Conservation (phyloP, 208 protist species). For the Acanthamoeba lenticulata region DNA sequence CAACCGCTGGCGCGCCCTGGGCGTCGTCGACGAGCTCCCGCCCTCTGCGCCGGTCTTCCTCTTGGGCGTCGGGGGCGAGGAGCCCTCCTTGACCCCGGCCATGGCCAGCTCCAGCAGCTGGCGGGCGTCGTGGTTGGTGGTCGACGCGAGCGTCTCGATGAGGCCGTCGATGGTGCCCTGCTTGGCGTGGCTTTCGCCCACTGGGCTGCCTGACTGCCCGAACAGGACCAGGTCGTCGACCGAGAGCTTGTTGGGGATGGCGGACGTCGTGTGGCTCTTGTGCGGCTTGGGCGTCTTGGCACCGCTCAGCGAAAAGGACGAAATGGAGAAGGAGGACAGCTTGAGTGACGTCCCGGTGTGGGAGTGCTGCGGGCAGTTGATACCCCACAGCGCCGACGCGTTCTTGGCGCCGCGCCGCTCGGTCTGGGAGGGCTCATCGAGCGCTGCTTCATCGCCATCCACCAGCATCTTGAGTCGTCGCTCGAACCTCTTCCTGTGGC, state of each 20-base stretch:
- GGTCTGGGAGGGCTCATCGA: constrained; percentile 11
- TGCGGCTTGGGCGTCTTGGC: background rate
- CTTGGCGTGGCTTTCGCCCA: background rate
- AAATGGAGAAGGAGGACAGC: constrained; percentile 1
- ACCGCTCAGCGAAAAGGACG: background rate
- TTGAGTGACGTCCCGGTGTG: background rate
- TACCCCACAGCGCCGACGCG: constrained; percentile 5
- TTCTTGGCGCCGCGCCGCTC: constrained; percentile 17
- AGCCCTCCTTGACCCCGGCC: background rate
- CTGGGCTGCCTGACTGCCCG: too few species aligned
- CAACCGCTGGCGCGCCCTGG: background rate
- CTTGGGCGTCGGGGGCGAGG: background rate
- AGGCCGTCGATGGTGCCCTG: constrained; percentile 4
- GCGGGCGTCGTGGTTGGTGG: background rate
- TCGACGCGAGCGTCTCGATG: background rate
- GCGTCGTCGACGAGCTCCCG: background rate
- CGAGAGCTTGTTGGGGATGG: background rate
- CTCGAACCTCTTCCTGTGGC: constrained; percentile 15
- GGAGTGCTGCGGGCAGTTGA: background rate
- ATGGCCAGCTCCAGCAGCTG: background rate
- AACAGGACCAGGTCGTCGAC: too few species aligned
- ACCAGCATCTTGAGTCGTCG: constrained; percentile 20
- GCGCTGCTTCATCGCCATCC: background rate
- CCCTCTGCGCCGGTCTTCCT: background rate
- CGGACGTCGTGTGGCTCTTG: background rate